Evolutionary conservation across 2,329 filamentous ascomycete species (phyloP).

Genomic region (Xylariomycetidae sp.): DNA sequence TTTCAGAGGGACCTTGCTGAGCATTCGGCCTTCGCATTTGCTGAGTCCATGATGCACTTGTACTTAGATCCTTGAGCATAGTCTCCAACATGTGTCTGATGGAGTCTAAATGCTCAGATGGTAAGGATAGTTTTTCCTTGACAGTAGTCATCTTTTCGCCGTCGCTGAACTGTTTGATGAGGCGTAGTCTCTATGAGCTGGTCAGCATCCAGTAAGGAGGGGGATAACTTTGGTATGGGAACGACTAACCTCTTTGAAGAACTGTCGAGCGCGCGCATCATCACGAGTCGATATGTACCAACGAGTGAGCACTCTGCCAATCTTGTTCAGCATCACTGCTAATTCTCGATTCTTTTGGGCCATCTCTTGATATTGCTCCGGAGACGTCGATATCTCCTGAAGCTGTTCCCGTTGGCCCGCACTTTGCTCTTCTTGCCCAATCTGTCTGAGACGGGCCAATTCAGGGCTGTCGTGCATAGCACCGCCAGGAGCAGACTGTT

Average conservation of each 20-base stretch:
- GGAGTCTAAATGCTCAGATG: slow-evolving; percentile 45
- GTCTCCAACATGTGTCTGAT: slow-evolving; percentile 43
- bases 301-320: slow-evolving; percentile 38
- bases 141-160: slow-evolving; percentile 40
- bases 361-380: slow-evolving; percentile 40
- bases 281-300: slow-evolving; percentile 48
- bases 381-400: slow-evolving; percentile 42
- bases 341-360: slow-evolving; percentile 38
- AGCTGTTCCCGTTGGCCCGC: slow-evolving; percentile 35
- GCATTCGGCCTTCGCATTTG: slow-evolving; percentile 25
- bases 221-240: too few species aligned
- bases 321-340: slow-evolving; percentile 37
- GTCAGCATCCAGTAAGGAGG: too few species aligned
- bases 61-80: slow-evolving; percentile 45
- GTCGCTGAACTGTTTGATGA: slow-evolving; percentile 50
- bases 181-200: slow-evolving; percentile 49
- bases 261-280: slow-evolving; percentile 45
- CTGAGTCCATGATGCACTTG: slow-evolving; percentile 14
- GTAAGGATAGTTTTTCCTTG: slow-evolving; percentile 48
- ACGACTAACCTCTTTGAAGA: slow-evolving; percentile 48
- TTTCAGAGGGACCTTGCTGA: slow-evolving; percentile 20
- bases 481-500: slow-evolving; percentile 13
- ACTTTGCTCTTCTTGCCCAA: slow-evolving; percentile 29
- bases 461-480: too few species aligned
- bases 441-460: slow-evolving; percentile 25